These are phyloP conservation scores for Thermomyces lanuginosus DNA, from an alignment of 2,329 filamentous ascomycete genomes.

Conservation along the genomic window DNA sequence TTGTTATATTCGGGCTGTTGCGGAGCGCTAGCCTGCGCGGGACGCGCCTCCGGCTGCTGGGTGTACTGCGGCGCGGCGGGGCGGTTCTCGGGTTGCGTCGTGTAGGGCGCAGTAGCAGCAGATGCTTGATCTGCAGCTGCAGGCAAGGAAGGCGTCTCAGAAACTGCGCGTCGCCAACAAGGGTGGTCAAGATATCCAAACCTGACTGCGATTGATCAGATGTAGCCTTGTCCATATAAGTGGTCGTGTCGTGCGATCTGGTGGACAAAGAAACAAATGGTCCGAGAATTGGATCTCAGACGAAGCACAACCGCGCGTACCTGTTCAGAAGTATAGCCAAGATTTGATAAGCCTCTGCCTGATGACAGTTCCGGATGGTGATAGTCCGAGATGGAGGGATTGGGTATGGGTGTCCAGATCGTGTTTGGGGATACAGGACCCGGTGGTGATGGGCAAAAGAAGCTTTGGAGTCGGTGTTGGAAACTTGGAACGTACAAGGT, in stretches of 20 bases:
- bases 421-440: too few species aligned
- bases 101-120: constrained; percentile 45
- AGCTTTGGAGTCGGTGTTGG: too few species aligned
- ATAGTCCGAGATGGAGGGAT: not conserved
- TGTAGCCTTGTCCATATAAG: constrained; percentile 45
- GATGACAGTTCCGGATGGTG: not conserved
- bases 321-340: constrained; percentile 17
- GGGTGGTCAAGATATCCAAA: constrained; percentile 47
- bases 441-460: too few species aligned
- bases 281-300: constrained; percentile 1
- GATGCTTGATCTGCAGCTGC: constrained; percentile 74
- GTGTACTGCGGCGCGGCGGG: constrained; percentile 54
- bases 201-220: constrained; percentile 74
- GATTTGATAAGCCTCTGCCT: constrained; percentile 14
- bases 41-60: constrained; percentile 64
- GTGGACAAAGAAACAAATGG: constrained; percentile 7
- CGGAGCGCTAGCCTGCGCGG: constrained; percentile 59
- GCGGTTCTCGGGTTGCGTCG: constrained; percentile 22
- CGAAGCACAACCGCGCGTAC: constrained; percentile 10
- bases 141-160: too few species aligned
- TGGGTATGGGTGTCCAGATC: too few species aligned
- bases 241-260: constrained; percentile 13
- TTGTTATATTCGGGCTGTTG: constrained; percentile 81
- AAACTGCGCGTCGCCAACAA: constrained; percentile 45
- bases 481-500: too few species aligned